Evolutionary conservation across 129 eudicot genomes (phyloP), one percentile per base, ranked within the genome.

Genomic region (Arctium lappa): DNA sequence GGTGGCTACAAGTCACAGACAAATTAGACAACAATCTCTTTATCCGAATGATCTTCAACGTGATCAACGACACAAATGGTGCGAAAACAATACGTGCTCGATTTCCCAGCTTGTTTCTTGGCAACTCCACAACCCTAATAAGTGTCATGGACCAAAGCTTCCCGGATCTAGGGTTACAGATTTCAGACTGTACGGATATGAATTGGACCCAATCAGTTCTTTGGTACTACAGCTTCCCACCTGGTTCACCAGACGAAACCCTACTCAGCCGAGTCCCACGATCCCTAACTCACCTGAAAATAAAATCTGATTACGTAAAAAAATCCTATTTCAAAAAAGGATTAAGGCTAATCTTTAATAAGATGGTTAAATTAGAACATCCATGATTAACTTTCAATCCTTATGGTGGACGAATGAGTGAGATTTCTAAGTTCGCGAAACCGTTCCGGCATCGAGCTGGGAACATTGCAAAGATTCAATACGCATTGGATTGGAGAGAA

Each of bases 381-480:
- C 85, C 84, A 0, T 70, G 3, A 8, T 37, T 89, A 11, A 37
- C 85, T 2, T 68, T 86, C 31, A 81, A 74, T 22, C 91, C 97
- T 5, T 87, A 79, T 0, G 97, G 95, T 36, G 95, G 95, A 69
- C 85, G 84, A 29, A 91, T 93, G 95, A 79, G 74, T 6, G 87
- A 86, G 72, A 87, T 93, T 38, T 40, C 86, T 2, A 89, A 88
- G 46, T 81, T 85, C 5, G 87, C 87, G 1, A 88, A 69, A 34
- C 88, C 97, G 0, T 92, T 87, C 48, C 92, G 92, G 0, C 97
- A 92, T 80, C 76, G 94, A 69, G 86, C 82, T 0, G 94, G 97
- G 8, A 92, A 88, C 70, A 29, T 90, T 3, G 92, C 82, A 13
- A 74, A 79, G 71, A 84, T 90, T 9, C 89, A 79, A 29, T 72